A percentile compares a stretch with the other conserved stretches of the same genome.
These are phyloP conservation scores for Cardamine occulta DNA, from an alignment of 345 rosid species.

Conservation along the genomic window DNA sequence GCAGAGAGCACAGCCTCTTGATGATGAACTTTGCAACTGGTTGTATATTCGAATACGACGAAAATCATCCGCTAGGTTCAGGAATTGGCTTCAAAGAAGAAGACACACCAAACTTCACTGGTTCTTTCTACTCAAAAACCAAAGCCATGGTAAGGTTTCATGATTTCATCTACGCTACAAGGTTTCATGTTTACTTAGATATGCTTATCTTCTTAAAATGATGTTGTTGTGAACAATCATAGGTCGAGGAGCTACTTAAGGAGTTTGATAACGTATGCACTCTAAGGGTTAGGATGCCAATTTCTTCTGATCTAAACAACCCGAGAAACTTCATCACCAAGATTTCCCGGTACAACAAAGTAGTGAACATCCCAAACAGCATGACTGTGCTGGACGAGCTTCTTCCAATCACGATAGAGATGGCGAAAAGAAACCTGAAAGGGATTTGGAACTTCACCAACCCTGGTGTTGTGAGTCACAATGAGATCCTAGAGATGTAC, in stretches of 20 bases:
- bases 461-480: conserved; percentile 60
- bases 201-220: neutral
- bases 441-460: conserved; percentile 66
- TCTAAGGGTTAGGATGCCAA: conserved; percentile 57
- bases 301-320: conserved; percentile 58
- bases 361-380: conserved; percentile 62
- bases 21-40: conserved; percentile 76
- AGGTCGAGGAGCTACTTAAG: conserved; percentile 60
- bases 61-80: conserved; percentile 57
- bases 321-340: conserved; percentile 58
- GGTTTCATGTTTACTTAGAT: neutral
- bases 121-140: conserved; percentile 75
- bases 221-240: conserved; percentile 9
- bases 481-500: conserved; percentile 57
- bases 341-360: conserved; percentile 52
- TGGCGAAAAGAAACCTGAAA: conserved; percentile 56
- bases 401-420: conserved; percentile 56
- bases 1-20: conserved; percentile 66
- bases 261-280: conserved; percentile 57
- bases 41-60: conserved; percentile 72
- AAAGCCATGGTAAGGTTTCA: conserved; percentile 61
- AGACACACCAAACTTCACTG: conserved; percentile 66
- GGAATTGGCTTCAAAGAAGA: conserved; percentile 70
- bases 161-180: conserved; percentile 7
- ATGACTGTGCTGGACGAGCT: conserved; percentile 66